Conservation (phyloP, 169 alveolate species). For the Plasmodium chabaudi region DNA sequence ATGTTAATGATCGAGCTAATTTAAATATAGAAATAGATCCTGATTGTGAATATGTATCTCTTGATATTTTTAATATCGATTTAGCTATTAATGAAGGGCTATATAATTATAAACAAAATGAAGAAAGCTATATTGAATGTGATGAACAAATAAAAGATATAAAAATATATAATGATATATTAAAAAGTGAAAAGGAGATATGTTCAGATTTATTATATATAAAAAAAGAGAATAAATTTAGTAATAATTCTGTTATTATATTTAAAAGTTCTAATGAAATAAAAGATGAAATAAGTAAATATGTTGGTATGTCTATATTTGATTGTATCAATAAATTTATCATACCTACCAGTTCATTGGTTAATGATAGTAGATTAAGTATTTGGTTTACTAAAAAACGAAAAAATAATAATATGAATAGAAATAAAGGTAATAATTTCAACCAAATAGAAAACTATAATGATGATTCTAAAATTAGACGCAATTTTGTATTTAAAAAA, state of each 20-base stretch:
- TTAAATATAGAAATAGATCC: slow-evolving; percentile 31
- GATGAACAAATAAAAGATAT: slow-evolving; percentile 43
- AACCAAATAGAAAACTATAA: background rate
- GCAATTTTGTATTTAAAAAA: background rate
- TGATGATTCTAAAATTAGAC: background rate
- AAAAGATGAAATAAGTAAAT: slow-evolving; percentile 45
- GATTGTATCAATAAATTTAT: slow-evolving; percentile 13
- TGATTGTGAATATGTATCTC: slow-evolving; percentile 19
- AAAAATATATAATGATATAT: slow-evolving; percentile 24
- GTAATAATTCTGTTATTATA: background rate
- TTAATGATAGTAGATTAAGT: slow-evolving; percentile 35
- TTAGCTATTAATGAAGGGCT: slow-evolving; percentile 57
- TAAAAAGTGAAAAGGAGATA: slow-evolving; percentile 21
- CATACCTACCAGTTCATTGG: slow-evolving; percentile 29
- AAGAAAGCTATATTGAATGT: slow-evolving; percentile 54
- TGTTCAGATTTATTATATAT: background rate
- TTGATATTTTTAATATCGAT: slow-evolving; percentile 54
- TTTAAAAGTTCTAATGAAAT: slow-evolving; percentile 63
- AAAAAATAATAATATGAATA: background rate
- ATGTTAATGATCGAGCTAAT: slow-evolving; percentile 31
- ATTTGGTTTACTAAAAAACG: slow-evolving; percentile 68
- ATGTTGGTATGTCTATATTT: slow-evolving; percentile 74
- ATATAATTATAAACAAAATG: slow-evolving; percentile 29
- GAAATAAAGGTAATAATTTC: background rate
- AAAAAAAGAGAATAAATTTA: background rate